These are phyloP conservation scores for Epichloe coenophiala DNA, from an alignment of 2,329 filamentous ascomycete species.

Conservation along the genomic window DNA sequence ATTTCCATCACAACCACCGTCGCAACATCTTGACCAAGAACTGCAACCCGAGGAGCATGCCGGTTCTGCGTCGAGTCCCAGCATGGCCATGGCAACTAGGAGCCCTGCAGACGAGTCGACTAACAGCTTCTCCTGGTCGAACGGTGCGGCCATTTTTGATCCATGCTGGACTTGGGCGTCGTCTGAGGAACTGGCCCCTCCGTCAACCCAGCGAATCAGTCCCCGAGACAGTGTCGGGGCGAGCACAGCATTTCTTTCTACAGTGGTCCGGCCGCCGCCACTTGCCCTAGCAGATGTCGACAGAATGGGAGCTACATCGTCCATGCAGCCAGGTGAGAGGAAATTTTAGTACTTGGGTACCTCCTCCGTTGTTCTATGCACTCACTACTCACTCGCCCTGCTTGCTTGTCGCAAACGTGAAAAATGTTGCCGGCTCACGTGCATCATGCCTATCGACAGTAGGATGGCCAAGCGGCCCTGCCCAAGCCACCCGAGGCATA, in stretches of 20 bases:
- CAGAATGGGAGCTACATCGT: not conserved
- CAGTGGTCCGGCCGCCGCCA: not conserved
- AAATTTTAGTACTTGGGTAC: not conserved
- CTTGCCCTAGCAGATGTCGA: not conserved
- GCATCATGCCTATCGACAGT: not conserved
- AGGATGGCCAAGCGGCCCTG: not conserved
- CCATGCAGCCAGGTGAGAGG: constrained; percentile 1
- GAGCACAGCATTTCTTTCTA: not conserved
- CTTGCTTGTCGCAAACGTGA: not conserved
- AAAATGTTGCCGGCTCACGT: not conserved
- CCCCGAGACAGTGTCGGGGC: not conserved
- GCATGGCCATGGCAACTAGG: not conserved
- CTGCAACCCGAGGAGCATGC: not conserved
- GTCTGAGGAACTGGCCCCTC: not conserved
- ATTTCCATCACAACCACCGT: not conserved
- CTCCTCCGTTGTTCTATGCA: not conserved
- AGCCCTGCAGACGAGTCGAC: not conserved
- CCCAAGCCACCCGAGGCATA: not conserved
- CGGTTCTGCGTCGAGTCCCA: not conserved
- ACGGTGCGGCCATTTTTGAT: not conserved
- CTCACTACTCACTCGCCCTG: not conserved
- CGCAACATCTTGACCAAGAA: not conserved
- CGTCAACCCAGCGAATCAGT: not conserved
- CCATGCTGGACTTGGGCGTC: constrained; percentile 6
- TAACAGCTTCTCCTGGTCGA: not conserved